Evolutionary conservation across 257 asterid genomes (phyloP), one percentile per base, ranked within the genome.

Genomic region (Sherardia arvensis): DNA sequence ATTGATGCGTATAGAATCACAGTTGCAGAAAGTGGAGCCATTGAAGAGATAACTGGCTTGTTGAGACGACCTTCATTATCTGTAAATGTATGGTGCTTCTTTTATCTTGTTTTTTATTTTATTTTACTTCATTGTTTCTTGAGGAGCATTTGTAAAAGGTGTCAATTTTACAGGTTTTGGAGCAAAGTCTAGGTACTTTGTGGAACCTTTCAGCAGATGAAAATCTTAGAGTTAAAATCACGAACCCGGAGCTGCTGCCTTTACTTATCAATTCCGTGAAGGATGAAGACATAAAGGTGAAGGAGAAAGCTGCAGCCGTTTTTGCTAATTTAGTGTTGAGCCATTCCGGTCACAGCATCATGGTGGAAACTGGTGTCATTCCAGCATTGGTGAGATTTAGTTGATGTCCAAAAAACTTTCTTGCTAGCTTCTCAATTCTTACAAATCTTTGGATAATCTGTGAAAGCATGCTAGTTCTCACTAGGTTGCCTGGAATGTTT

Each of bases 131-230:
- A 53, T 34, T 61, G 69, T 59, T 40, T 71, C 67, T 23, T 43
- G 64, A 59, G 70, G 32, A 49, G 62, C 57, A 58, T 63, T 68
- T 49, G 53, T 66, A 69, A 21, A 72, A 69, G 71, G 62, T 77
- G 67, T 47, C 45, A 57, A 59, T 40, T 72, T 23, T 67, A 73
- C 84, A 91, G 98, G 98, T 91, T 75, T 84, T 78, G 83, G 96
- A 85, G 88, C 95, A 91, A 75, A 65, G 81, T 27, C 34, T 91
- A 38, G 83, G 91, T 69, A 73, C 88, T 15, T 66, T 91, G 65
- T 85, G 93, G 91, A 88, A 88, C 77, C 83, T 87, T 72, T 81
- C 95, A 12, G 88, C 81, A 59, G 96, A 91, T 74, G 91, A 88
- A 82, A 84, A 80, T 77, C 62, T 82, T 43, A 66, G 90, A 69